Evolutionary conservation across 306 rosid species (phyloP).

Genomic region (Mucuna pruriens): DNA sequence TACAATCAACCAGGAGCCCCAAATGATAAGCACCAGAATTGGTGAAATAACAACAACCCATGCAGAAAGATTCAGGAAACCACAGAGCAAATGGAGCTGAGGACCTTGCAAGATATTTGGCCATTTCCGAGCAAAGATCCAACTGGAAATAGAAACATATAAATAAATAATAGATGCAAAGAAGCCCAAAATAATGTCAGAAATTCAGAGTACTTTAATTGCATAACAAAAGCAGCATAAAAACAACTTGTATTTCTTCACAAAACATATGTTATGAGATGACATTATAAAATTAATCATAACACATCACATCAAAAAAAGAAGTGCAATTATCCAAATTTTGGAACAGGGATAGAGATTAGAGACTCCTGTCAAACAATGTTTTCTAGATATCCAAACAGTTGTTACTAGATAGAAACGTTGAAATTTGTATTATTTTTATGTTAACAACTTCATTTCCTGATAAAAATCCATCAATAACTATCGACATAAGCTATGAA

Average conservation of each 20-base stretch:
- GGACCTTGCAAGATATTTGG: constrained; percentile 94
- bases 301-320: not conserved
- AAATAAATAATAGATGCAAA: constrained; percentile 3
- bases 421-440: constrained; percentile 13
- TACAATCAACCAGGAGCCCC: constrained; percentile 96
- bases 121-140: constrained; percentile 99
- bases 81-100: constrained; percentile 84
- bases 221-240: constrained; percentile 8
- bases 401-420: not conserved
- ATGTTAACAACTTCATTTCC: not conserved
- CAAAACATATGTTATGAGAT: constrained; percentile 27
- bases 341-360: not conserved
- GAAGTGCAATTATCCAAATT: not conserved
- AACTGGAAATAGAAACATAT: constrained; percentile 59
- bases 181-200: not conserved
- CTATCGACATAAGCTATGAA: not conserved
- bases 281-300: not conserved
- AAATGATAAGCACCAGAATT: constrained; percentile 72
- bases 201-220: constrained; percentile 14
- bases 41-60: constrained; percentile 94
- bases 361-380: not conserved
- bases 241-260: constrained; percentile 14
- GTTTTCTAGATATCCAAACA: constrained; percentile 15
- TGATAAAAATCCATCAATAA: not conserved
- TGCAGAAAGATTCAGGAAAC: constrained; percentile 83